Conservation (phyloP, 805 yeast genomes). For the Schwanniomyces yamadae region DNA sequence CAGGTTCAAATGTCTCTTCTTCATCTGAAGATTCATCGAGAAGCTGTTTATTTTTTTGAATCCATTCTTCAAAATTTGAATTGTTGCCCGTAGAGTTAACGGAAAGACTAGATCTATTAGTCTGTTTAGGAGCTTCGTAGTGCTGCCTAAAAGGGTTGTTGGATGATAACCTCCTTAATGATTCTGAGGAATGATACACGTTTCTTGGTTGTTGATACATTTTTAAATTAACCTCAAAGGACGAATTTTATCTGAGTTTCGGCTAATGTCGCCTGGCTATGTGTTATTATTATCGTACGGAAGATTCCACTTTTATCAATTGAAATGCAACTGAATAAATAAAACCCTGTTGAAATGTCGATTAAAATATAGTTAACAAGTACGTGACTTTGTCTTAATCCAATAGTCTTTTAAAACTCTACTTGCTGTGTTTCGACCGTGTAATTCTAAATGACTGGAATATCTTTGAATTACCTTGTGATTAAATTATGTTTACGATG, state of each 20-base stretch:
- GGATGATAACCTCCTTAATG: slow-evolving; percentile 51
- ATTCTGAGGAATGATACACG: slow-evolving; percentile 33
- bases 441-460: too few species aligned
- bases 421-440: too few species aligned
- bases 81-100: slow-evolving; percentile 23
- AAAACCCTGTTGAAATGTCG: too few species aligned
- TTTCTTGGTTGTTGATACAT: slow-evolving; percentile 44
- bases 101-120: slow-evolving; percentile 10
- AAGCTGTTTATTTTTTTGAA: slow-evolving; percentile 43
- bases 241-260: too few species aligned
- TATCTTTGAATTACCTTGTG: too few species aligned
- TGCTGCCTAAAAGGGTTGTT: slow-evolving; percentile 70
- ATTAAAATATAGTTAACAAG: too few species aligned
- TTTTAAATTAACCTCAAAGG: slow-evolving; percentile 20
- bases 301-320: neutral
- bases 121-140: slow-evolving; percentile 10
- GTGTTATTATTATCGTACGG: too few species aligned
- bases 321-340: too few species aligned
- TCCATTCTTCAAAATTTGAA: slow-evolving; percentile 58
- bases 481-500: too few species aligned
- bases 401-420: neutral
- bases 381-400: too few species aligned
- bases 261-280: too few species aligned
- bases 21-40: slow-evolving; percentile 43
- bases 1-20: slow-evolving; percentile 9